A percentile compares a stretch with the other conserved stretches of the same genome.
Evolutionary conservation across 148 eudicot species (phyloP).

Genomic region (Nyssa sinensis): DNA sequence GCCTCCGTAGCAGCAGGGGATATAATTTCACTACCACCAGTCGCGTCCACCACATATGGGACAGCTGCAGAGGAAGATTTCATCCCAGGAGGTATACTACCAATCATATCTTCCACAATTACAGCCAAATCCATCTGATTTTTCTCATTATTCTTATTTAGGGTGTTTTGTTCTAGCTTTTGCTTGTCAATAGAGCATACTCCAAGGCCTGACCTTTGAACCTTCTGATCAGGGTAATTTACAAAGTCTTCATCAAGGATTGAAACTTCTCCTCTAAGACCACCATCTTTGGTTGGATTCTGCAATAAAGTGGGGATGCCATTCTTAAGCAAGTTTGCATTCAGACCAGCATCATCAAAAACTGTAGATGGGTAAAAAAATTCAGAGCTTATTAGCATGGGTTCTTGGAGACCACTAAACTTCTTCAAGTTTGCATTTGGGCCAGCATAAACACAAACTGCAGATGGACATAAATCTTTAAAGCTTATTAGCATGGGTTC

Average conservation of each 20-base stretch:
- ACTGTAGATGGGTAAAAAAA: constrained; percentile 25
- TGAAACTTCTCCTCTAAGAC: constrained; percentile 35
- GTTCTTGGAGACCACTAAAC: constrained; percentile 8
- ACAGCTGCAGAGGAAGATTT: constrained; percentile 25
- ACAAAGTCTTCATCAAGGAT: constrained; percentile 40
- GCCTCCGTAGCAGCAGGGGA: constrained; percentile 35
- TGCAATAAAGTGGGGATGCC: constrained; percentile 16
- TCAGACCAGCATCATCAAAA: constrained; percentile 18
- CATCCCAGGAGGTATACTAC: constrained; percentile 24
- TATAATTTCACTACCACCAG: constrained; percentile 25
- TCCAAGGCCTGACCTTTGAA: constrained; percentile 25
- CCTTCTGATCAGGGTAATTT: constrained; percentile 26
- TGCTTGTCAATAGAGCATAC: constrained; percentile 23
- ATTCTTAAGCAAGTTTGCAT: constrained; percentile 13
- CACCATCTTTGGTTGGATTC: constrained; percentile 24
- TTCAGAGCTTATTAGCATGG: constrained; percentile 19
- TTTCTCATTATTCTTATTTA: constrained; percentile 20
- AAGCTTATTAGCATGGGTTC: constrained; percentile 24
- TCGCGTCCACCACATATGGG: constrained; percentile 28
- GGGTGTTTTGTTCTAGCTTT: constrained; percentile 13
- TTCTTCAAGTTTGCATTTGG: constrained; percentile 10
- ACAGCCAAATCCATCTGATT: constrained; percentile 38
- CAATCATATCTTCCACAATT: constrained; percentile 32
- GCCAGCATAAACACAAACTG: constrained; percentile 22
- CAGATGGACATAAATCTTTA: constrained; percentile 24